phyloP scores from a whole-genome alignment of 2,329 filamentous ascomycete species.

The Didymella lethalis region DNA sequence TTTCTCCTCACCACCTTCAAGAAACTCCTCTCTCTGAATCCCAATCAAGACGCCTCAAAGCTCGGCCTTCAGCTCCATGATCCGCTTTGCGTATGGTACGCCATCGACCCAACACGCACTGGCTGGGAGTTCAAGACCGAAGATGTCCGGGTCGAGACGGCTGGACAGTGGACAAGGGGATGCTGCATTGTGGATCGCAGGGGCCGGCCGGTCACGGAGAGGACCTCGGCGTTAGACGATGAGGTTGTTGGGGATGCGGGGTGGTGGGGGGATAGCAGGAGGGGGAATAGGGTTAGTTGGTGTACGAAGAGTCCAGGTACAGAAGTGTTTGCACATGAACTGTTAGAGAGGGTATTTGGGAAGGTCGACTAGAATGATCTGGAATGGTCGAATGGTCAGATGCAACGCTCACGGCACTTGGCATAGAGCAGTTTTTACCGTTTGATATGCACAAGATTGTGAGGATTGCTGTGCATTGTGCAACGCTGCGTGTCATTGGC shows the following conservation, averaged over 20 bases:
- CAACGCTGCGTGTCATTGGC: neutral
- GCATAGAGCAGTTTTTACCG: too few relatives aligned
- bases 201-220: conserved; percentile 60
- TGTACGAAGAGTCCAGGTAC: conserved; percentile 74
- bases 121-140: conserved; percentile 57
- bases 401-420: neutral
- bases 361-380: conserved; percentile 7
- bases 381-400: neutral
- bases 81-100: conserved; percentile 54
- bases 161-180: conserved; percentile 92
- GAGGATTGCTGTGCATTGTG: neutral
- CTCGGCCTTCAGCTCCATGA: conserved; percentile 58
- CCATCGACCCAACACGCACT: conserved; percentile 26
- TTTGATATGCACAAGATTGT: too few relatives aligned
- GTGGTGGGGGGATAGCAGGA: conserved; percentile 75
- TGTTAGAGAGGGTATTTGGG: conserved; percentile 73
- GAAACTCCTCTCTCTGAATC: conserved; percentile 55
- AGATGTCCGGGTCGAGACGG: conserved; percentile 88
- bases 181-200: conserved; percentile 87
- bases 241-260: conserved; percentile 73
- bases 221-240: conserved; percentile 40
- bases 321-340: conserved; percentile 69
- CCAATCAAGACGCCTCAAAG: conserved; percentile 44
- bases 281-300: conserved; percentile 82
- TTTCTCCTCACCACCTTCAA: conserved; percentile 57